Conservation (phyloP, 345 rosid genomes). For the Gossypium longicalyx region DNA sequence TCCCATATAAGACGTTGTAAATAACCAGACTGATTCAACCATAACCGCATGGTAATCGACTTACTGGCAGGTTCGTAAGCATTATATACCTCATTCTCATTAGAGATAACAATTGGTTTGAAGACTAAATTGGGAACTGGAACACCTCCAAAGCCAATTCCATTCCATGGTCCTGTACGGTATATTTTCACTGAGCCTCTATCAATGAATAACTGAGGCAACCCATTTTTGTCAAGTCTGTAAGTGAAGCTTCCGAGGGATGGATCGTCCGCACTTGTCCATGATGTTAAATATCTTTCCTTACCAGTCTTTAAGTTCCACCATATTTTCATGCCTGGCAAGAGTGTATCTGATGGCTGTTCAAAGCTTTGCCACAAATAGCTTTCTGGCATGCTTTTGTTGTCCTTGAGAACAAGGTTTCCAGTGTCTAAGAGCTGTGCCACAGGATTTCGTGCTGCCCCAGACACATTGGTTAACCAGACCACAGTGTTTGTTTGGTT, state of each 20-base stretch:
- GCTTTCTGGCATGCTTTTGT: not conserved
- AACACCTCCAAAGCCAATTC: constrained; percentile 22
- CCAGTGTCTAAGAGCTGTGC: not conserved
- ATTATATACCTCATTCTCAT: not conserved
- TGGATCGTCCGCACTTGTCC: constrained; percentile 27
- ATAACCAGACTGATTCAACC: not conserved
- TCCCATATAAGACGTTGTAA: not conserved
- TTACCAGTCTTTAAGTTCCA: not conserved
- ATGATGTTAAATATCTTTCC: constrained; percentile 12
- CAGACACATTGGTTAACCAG: not conserved
- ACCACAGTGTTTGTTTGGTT: not conserved
- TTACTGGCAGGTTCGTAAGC: not conserved
- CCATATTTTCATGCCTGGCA: not conserved
- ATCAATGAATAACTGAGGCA: constrained; percentile 26
- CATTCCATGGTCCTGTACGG: not conserved
- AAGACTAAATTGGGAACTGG: constrained; percentile 8
- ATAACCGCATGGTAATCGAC: not conserved
- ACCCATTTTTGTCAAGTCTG: not conserved
- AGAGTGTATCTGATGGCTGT: constrained; percentile 17
- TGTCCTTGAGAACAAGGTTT: not conserved
- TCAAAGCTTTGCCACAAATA: constrained; percentile 50
- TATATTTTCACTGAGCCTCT: constrained; percentile 12
- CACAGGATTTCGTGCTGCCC: not conserved
- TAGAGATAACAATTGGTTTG: not conserved
- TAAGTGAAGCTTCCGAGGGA: constrained; percentile 11